Evolutionary conservation across 148 eudicot species (phyloP).

Genomic region (Heliosperma pusillum): DNA sequence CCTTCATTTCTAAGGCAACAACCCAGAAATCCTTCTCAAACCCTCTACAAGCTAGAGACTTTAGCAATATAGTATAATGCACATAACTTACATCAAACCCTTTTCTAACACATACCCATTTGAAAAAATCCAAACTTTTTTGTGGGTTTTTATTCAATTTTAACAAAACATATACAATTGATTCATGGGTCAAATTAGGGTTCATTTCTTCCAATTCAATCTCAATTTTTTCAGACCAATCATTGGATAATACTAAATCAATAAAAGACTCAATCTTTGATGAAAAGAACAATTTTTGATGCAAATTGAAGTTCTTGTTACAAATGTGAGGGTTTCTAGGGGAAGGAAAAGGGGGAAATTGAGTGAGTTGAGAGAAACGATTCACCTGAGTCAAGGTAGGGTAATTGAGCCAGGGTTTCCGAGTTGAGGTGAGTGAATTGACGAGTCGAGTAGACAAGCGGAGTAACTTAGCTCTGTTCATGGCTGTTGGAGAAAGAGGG

Average conservation of each 20-base stretch:
- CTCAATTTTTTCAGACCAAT: slow-evolving; percentile 53
- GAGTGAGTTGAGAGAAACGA: slow-evolving; percentile 39
- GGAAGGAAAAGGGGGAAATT: slow-evolving; percentile 25
- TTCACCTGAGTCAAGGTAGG: slow-evolving; percentile 56
- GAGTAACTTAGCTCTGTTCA: slow-evolving; percentile 50
- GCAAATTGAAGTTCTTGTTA: slow-evolving; percentile 9
- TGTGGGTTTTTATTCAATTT: slow-evolving; percentile 55
- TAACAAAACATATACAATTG: slow-evolving; percentile 56
- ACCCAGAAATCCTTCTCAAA: slow-evolving; percentile 63
- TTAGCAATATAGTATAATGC: slow-evolving; percentile 45
- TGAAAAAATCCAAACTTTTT: slow-evolving; percentile 59
- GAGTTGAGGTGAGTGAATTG: slow-evolving; percentile 50
- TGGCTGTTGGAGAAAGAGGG: slow-evolving; percentile 17
- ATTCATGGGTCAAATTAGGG: slow-evolving; percentile 57
- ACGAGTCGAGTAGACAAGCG: slow-evolving; percentile 38
- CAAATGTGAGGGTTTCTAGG: slow-evolving; percentile 17
- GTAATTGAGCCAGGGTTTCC: too few relatives aligned
- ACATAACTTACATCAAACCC: slow-evolving; percentile 50
- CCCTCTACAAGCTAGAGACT: slow-evolving; percentile 45
- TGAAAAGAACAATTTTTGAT: slow-evolving; percentile 45
- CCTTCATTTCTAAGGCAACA: slow-evolving; percentile 52
- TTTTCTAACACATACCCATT: slow-evolving; percentile 52
- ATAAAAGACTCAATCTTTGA: slow-evolving; percentile 41
- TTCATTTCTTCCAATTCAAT: slow-evolving; percentile 32
- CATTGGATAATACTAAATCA: slow-evolving; percentile 37